Evolutionary conservation across 2,329 filamentous ascomycete genomes (phyloP).

Genomic region (Teratosphaeria pseudoeucalypti): DNA sequence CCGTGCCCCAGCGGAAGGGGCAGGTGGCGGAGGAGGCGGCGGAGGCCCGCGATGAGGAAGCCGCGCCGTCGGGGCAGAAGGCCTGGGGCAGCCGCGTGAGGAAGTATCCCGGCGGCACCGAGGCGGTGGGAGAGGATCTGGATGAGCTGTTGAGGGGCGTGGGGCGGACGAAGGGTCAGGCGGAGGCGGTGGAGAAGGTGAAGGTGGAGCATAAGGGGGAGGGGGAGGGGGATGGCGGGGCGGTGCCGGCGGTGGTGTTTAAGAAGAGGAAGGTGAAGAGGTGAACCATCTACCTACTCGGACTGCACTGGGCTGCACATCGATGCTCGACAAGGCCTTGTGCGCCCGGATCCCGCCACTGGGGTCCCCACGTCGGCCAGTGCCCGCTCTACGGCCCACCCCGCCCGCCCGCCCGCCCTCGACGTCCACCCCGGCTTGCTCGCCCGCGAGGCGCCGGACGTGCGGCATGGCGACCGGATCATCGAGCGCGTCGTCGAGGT

Average conservation of each 20-base stretch:
- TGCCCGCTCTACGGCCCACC: too few relatives aligned
- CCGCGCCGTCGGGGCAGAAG: conserved; percentile 21
- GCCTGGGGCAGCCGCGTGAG: conserved; percentile 39
- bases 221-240: conserved; percentile 8
- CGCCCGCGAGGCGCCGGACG: too few relatives aligned
- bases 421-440: too few relatives aligned
- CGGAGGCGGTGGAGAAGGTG: conserved; percentile 1
- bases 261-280: conserved; percentile 59
- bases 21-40: conserved; percentile 52
- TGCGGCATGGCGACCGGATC: too few relatives aligned
- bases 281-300: conserved; percentile 10
- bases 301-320: too few relatives aligned
- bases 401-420: too few relatives aligned
- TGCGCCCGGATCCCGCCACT: neutral
- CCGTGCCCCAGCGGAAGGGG: conserved; percentile 47
- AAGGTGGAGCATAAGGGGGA: conserved; percentile 18
- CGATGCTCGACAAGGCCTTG: neutral
- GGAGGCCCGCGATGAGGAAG: conserved; percentile 49
- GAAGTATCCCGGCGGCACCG: conserved; percentile 33
- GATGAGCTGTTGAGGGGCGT: conserved; percentile 45
- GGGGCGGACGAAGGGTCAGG: conserved; percentile 16
- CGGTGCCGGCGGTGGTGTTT: conserved; percentile 51
- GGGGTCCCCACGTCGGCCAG: too few relatives aligned
- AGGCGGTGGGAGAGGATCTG: conserved; percentile 45
- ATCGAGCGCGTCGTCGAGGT: too few relatives aligned